phyloP scores from a whole-genome alignment of 2,329 filamentous ascomycete species.

The Colletotrichum lentis region DNA sequence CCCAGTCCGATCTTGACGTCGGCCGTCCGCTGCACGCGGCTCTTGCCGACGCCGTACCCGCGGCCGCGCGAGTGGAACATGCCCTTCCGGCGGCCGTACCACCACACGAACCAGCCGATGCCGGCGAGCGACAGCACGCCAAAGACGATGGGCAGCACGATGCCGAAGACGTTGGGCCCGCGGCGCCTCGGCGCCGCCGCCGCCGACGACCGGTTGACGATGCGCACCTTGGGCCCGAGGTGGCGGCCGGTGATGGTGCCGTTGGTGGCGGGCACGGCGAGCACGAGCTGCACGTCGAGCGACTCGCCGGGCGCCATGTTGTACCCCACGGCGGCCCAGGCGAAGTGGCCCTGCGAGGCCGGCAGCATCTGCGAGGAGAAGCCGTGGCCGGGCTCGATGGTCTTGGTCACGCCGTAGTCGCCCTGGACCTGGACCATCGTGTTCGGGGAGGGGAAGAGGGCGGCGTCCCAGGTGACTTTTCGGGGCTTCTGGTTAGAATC shows the following conservation, averaged over 20 bases:
- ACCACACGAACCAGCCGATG: conserved; percentile 34
- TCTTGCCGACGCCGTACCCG: conserved; percentile 37
- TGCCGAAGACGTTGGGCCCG: conserved; percentile 24
- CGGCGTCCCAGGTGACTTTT: conserved; percentile 38
- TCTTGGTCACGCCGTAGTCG: conserved; percentile 27
- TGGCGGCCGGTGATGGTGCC: conserved; percentile 24
- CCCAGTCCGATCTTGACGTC: conserved; percentile 22
- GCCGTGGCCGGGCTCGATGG: conserved; percentile 29
- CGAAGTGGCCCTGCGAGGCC: conserved; percentile 36
- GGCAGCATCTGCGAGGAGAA: conserved; percentile 32
- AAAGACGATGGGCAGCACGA: conserved; percentile 34
- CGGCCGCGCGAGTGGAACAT: conserved; percentile 30
- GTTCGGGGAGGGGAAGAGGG: conserved; percentile 32
- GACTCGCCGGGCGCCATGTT: conserved; percentile 22
- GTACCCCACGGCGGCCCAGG: conserved; percentile 27
- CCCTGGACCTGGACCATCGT: conserved; percentile 36
- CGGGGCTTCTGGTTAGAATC: conserved; percentile 9
- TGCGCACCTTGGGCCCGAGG: conserved; percentile 32
- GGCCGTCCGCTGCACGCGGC: conserved; percentile 28
- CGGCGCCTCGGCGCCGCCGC: conserved; percentile 1
- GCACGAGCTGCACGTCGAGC: conserved; percentile 32
- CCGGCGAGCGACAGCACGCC: conserved; percentile 25
- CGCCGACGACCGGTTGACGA: background rate
- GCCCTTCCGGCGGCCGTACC: conserved; percentile 31
- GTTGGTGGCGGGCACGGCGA: conserved; percentile 31